A percentile compares a stretch with the other conserved stretches of the same genome.
phyloP scores from a whole-genome alignment of 1,284 basidiomycete genomes.

The Vanrija sp. region DNA sequence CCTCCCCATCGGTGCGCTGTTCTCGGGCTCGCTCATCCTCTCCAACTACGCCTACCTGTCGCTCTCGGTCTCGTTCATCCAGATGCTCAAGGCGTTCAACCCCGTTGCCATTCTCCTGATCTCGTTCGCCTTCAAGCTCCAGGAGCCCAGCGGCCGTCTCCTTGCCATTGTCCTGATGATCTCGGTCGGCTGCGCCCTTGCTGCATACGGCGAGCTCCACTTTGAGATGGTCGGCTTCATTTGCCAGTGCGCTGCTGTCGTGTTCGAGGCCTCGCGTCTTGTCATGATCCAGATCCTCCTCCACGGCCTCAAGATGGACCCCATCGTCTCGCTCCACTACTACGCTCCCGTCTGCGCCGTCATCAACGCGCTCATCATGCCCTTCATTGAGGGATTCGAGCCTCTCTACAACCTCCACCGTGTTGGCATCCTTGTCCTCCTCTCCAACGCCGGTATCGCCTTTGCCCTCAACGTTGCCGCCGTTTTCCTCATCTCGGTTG shows the following conservation, averaged over 20 bases:
- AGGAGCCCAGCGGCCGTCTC: constrained; percentile 78
- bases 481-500: constrained; percentile 88
- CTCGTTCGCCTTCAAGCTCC: constrained; percentile 82
- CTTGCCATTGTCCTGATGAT: constrained; percentile 73
- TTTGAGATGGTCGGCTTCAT: constrained; percentile 69
- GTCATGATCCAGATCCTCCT: constrained; percentile 96
- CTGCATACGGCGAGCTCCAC: constrained; percentile 21
- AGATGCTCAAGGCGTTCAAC: constrained; percentile 99
- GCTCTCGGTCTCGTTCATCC: constrained; percentile 87
- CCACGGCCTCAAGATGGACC: constrained; percentile 96
- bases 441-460: constrained; percentile 82
- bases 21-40: constrained; percentile 84
- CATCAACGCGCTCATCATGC: constrained; percentile 78
- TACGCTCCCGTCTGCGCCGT: constrained; percentile 91
- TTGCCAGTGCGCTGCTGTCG: constrained; percentile 74
- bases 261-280: constrained; percentile 59
- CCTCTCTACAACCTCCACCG: constrained; percentile 73
- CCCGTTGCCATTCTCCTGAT: constrained; percentile 94
- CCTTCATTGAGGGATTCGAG: constrained; percentile 83
- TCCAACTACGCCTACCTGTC: constrained; percentile 93
- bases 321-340: constrained; percentile 91
- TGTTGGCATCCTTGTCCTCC: constrained; percentile 70
- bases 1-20: constrained; percentile 86
- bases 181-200: constrained; percentile 81
- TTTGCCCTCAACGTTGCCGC: constrained; percentile 86